Evolutionary conservation across 805 yeast species (phyloP), one percentile per base, ranked within the genome.

Genomic region (Schwanniomyces occidentalis): DNA sequence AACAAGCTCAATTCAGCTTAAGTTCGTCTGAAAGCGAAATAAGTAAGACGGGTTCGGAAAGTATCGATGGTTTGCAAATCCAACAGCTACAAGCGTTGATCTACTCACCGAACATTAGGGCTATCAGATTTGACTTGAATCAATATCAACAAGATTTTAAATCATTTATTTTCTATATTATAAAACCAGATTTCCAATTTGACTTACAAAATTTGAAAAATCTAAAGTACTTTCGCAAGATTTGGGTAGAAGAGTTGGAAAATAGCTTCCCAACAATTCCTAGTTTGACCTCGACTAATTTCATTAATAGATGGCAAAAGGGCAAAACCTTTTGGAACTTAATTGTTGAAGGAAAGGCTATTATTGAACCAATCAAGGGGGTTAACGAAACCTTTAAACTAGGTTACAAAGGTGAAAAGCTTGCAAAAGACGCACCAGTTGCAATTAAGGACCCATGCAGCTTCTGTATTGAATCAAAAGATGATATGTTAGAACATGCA

Each of bases 291-390:
- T 72, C 82, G 1, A 53, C 85, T 24, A 73, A 63, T 34, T 52
- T 68, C 32, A 58, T 68, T 29, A 65, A 57, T 43, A 48, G 72
- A 39, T 68, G 70, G 70, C 63, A 54, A 36, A 65, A 63, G 48
- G 71, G 68, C 4, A 65, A 63, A 42, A 50, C 79, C 8, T 72
- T 90, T 36, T 67, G 89, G 69, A 59, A 70, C 29, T 73, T 81
- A 12, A 70, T 91, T 43, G 74, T 85, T 20, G 96, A 89, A 33
- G 95, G 95, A 3, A 72, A 83, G 27, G 88, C 87, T 5, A 71
- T 79, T 3, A 80, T 91, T 24, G 95, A 89, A 58, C 99, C 99
- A 0, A 75, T 90, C 6, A 78, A 87, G 33, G 90, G 91, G 0
- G 73, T 83, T 25, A 89, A 90, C 50, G 95, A 85, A 56, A 75